Evolutionary conservation across 495 filamentous ascomycete species (phyloP).

Genomic region (Jackrogersella minutella): DNA sequence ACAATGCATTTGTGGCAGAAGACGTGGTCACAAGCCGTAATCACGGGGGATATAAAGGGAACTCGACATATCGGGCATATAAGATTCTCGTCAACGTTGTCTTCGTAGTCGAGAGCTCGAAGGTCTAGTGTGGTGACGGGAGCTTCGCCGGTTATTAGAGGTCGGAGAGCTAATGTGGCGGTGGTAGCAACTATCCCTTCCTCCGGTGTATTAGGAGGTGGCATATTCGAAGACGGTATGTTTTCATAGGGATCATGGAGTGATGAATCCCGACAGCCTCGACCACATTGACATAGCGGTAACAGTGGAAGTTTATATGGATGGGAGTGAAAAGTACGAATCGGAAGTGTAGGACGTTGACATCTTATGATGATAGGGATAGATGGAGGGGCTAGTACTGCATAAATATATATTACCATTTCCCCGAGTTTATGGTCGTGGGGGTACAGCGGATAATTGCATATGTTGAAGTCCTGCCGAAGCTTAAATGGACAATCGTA

Average conservation of each 20-base stretch:
- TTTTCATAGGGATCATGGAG: slow-evolving; percentile 16
- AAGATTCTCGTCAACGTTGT: slow-evolving; percentile 75
- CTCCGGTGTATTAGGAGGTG: slow-evolving; percentile 48
- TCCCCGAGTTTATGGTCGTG: too few species aligned
- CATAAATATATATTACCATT: neutral
- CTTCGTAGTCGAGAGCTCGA: slow-evolving; percentile 73
- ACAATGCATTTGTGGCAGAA: slow-evolving; percentile 80
- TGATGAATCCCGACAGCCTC: slow-evolving; percentile 2
- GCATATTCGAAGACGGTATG: slow-evolving; percentile 31
- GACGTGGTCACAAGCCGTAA: slow-evolving; percentile 69
- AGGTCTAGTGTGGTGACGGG: slow-evolving; percentile 59
- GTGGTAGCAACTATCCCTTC: slow-evolving; percentile 40
- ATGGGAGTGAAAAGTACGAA: neutral
- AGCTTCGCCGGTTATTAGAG: slow-evolving; percentile 21
- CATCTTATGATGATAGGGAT: slow-evolving; percentile 13
- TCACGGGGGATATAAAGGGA: slow-evolving; percentile 75
- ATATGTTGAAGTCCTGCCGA: neutral
- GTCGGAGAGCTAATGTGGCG: slow-evolving; percentile 33
- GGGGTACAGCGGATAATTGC: neutral
- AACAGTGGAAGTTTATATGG: slow-evolving; percentile 3
- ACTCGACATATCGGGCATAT: slow-evolving; percentile 85
- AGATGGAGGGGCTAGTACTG: slow-evolving; percentile 9
- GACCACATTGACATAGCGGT: slow-evolving; percentile 11
- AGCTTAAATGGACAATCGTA: slow-evolving; percentile 3
- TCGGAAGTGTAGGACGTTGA: neutral